Evolutionary conservation across 345 rosid genomes (phyloP), one percentile per base, ranked within the genome.

Genomic region (Corymbia maculata): DNA sequence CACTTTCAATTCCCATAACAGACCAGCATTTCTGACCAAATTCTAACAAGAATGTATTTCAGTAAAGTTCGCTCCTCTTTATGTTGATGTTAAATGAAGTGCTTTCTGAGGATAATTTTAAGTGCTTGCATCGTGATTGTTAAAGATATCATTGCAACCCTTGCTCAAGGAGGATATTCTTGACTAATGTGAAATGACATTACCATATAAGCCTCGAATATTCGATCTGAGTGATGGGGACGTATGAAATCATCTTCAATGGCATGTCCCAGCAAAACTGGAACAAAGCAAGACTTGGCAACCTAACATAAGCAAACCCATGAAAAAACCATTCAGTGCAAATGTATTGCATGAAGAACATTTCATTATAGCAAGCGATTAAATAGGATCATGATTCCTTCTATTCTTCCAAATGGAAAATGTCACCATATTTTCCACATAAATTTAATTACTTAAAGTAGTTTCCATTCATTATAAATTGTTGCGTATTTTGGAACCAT

Each of bases 241-340:
- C 89, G 95, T 87, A 97, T 97, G 89, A 97, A 97, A 91, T 97
- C 98, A 93, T 97, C 99, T 89, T 92, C 96, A 87, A 85, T 89
- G 61, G 95, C 99, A 94, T 97, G 99, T 82, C 99, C 99, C 95
- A 97, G 94, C 90, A 97, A 93, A 89, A 89, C 99, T 15, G 99
- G 99, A 89, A 97, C 98, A 90, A 96, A 96, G 93, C 95, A 91
- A 89, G 94, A 93, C 85, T 94, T 92, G 52, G 99, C 99, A 88
- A 94, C 96, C 99, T 97, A 51, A 24, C 49, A 86, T 47, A n/a
- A 66, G 64, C 19, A 87, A 47, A n/a, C 82, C 47, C 36, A 28
- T 61, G 47, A 15, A 70, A 64, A 59, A 68, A 61, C 51, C 49
- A 87, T 51, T 75, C 82, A 75, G 49, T 9, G 28, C 49, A 75